Evolutionary conservation across 2,329 filamentous ascomycete genomes (phyloP), one percentile per base, ranked within the genome.

Genomic region (Cyphellophora europaea): DNA sequence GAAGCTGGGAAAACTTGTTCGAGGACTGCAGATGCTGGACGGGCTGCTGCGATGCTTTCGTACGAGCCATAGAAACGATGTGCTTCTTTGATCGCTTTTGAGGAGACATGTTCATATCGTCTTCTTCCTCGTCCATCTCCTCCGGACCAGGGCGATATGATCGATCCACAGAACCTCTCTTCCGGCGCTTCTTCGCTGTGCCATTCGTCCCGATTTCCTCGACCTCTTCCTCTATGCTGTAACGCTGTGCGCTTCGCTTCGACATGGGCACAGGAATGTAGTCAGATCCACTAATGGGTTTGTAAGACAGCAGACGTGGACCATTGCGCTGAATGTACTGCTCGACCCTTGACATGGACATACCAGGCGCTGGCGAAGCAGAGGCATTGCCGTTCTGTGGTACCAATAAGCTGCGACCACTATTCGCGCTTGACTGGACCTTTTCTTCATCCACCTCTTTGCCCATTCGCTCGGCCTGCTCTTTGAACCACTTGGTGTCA

Each of bases 321-420:
- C 62, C 63, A 5, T 62, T 65, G 28, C 50, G 38, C 23, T 62
- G 51, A 19, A 65, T 61, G 18, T 62, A 51, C 43, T 60, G 52
- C 39, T 66, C 63, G 1, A 61, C 63, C 12, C 62, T 54, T 29
- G 62, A 65, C 36, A 66, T 44, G 6, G 54, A 59, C 4, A 59
- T 48, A 8, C 59, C 61, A 15, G 58, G 47, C 11, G 57, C 53
- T n/a, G n/a, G n/a, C n/a, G n/a, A n/a, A n/a, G n/a, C n/a, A n/a
- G n/a, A n/a, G n/a, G n/a, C n/a, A n/a, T n/a, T n/a, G n/a, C n/a
- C n/a, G n/a, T n/a, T n/a, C n/a, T n/a, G n/a, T n/a, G n/a, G n/a
- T n/a, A n/a, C n/a, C n/a, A n/a, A n/a, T n/a, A n/a, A n/a, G n/a
- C n/a, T n/a, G n/a, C n/a, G n/a, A n/a, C n/a, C n/a, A n/a, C n/a